Conservation (phyloP, 2,329 filamentous ascomycete species). For the Pyrenophora teres region DNA sequence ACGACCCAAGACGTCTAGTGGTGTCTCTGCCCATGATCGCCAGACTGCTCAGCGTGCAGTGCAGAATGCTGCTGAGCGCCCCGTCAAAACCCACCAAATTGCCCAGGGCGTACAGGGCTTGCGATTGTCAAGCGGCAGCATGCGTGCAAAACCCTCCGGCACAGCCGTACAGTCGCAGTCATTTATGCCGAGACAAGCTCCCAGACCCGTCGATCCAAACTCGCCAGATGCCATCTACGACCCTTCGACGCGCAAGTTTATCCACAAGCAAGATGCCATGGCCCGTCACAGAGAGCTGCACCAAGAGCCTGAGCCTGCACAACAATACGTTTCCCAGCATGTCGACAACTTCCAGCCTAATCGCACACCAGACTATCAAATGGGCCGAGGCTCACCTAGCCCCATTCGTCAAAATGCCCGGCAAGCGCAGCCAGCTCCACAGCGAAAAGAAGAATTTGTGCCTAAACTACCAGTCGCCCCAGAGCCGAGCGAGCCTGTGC, state of each 20-base stretch:
- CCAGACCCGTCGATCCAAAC: slow-evolving; percentile 42
- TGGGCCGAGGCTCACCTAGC: slow-evolving; percentile 22
- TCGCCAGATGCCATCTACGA: slow-evolving; percentile 46
- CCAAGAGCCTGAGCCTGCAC: slow-evolving; percentile 28
- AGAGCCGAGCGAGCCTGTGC: slow-evolving; percentile 4
- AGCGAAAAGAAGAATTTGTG: slow-evolving; percentile 16
- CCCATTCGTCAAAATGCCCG: slow-evolving; percentile 22
- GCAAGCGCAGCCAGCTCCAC: slow-evolving; percentile 15
- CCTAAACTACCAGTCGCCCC: slow-evolving; percentile 3
- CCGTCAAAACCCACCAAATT: slow-evolving; percentile 50
- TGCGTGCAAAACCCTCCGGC: slow-evolving; percentile 56
- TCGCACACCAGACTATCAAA: slow-evolving; percentile 12
- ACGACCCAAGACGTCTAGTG: slow-evolving; percentile 36
- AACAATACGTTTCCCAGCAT: slow-evolving; percentile 30
- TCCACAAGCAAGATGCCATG: slow-evolving; percentile 46
- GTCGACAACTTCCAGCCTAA: slow-evolving; percentile 17
- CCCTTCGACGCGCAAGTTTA: slow-evolving; percentile 45
- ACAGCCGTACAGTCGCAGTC: slow-evolving; percentile 49
- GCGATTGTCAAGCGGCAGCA: slow-evolving; percentile 56
- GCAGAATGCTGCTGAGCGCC: slow-evolving; percentile 44
- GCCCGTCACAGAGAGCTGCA: slow-evolving; percentile 38
- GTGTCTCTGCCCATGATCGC: slow-evolving; percentile 23
- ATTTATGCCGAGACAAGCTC: slow-evolving; percentile 19
- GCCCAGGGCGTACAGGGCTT: slow-evolving; percentile 45
- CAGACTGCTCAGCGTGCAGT: slow-evolving; percentile 39